These are phyloP conservation scores for Kodamaea restingae DNA, from an alignment of 805 yeast genomes.

Conservation along the genomic window DNA sequence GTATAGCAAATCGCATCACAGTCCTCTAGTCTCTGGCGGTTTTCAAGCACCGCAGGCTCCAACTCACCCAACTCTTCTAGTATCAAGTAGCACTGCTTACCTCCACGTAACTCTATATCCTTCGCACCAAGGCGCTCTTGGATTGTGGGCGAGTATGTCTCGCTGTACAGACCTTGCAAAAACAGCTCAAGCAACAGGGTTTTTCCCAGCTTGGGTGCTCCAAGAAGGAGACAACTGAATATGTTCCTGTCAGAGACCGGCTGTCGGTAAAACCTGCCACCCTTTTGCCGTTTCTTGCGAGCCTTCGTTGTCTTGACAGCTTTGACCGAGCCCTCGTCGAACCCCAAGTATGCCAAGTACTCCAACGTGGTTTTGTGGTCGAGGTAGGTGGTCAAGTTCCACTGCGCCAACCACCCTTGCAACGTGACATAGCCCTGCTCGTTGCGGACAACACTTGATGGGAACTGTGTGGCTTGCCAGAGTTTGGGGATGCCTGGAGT, in stretches of 20 bases:
- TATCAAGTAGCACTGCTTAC: constrained; percentile 90
- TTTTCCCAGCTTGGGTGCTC: constrained; percentile 85
- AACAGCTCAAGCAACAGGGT: constrained; percentile 81
- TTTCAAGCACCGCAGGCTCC: constrained; percentile 77
- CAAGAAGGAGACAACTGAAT: constrained; percentile 83
- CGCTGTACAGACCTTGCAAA: constrained; percentile 60
- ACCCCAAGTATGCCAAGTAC: constrained; percentile 87
- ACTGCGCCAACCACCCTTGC: constrained; percentile 98
- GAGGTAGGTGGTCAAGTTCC: constrained; percentile 93
- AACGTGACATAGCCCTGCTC: constrained; percentile 86
- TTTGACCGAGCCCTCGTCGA: constrained; percentile 47
- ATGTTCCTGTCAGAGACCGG: constrained; percentile 80
- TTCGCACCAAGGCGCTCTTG: constrained; percentile 81
- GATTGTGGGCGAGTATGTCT: constrained; percentile 74
- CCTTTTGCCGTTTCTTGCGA: constrained; percentile 64
- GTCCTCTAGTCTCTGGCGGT: constrained; percentile 61
- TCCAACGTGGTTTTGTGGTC: constrained; percentile 82
- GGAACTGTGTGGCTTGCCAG: constrained; percentile 86
- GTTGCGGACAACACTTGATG: constrained; percentile 81
- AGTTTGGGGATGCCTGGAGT: constrained; percentile 90
- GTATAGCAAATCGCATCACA: constrained; percentile 90
- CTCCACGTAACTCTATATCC: constrained; percentile 89
- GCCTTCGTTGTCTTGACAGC: constrained; percentile 79
- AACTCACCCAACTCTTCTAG: constrained; percentile 86
- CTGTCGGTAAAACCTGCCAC: constrained; percentile 60